Percentiles rank a stretch among this genome's conserved stretches.
Conservation (phyloP, 139 green algal genomes). For the Picochlorum sp. region DNA sequence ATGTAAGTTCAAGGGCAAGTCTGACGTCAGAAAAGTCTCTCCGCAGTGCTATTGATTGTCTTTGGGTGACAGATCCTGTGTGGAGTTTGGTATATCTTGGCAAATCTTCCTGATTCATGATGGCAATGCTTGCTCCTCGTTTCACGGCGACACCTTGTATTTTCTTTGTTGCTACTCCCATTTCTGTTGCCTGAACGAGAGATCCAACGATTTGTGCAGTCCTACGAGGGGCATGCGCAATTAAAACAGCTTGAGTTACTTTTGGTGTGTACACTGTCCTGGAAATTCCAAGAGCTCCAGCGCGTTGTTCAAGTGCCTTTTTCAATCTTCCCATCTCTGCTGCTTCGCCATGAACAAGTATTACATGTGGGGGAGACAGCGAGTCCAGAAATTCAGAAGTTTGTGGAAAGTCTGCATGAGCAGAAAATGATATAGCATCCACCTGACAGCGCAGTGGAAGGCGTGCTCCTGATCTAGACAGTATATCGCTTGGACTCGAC, state of each 20-base stretch:
- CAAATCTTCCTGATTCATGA: constrained; percentile 83
- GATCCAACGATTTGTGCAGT: constrained; percentile 50
- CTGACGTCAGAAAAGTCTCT: constrained; percentile 53
- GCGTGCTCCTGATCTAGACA: constrained; percentile 58
- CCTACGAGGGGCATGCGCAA: constrained; percentile 56
- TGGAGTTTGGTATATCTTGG: constrained; percentile 77
- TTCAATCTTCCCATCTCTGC: constrained; percentile 77
- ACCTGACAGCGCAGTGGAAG: constrained; percentile 77
- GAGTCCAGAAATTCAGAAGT: constrained; percentile 84
- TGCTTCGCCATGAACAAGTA: constrained; percentile 94
- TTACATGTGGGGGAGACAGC: constrained; percentile 75
- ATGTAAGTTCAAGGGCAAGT: constrained; percentile 80
- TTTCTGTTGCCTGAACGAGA: constrained; percentile 20
- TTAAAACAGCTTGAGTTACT: constrained; percentile 46
- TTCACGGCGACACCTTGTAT: constrained; percentile 68
- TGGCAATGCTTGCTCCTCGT: constrained; percentile 32
- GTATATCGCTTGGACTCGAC: constrained; percentile 62
- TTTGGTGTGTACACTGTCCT: constrained; percentile 54
- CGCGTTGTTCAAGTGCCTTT: constrained; percentile 55
- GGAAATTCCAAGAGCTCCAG: constrained; percentile 31
- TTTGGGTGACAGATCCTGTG: constrained; percentile 62
- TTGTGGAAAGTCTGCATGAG: constrained; percentile 96
- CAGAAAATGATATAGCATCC: constrained; percentile 93
- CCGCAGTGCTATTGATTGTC: constrained; percentile 59
- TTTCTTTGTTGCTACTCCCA: constrained; percentile 27